These are phyloP conservation scores for Wickerhamiella vanderwaltii DNA, from an alignment of 805 yeast species.

Conservation along the genomic window DNA sequence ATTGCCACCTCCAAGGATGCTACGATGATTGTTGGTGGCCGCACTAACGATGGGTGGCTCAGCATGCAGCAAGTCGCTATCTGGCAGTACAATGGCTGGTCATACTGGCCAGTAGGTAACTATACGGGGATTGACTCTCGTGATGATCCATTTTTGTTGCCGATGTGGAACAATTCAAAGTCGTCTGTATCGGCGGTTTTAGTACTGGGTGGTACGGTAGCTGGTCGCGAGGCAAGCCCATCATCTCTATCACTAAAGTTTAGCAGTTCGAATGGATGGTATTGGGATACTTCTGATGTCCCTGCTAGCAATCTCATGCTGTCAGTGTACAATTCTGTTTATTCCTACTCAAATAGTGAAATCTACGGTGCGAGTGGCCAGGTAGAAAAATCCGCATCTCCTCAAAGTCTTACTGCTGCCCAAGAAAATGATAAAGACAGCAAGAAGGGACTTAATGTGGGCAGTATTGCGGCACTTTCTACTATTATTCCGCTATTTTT, in stretches of 20 bases:
- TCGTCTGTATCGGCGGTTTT: constrained; percentile 28
- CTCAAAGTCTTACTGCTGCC: background rate
- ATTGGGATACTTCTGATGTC: constrained; percentile 25
- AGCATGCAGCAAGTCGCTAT: constrained; percentile 61
- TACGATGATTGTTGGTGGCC: constrained; percentile 48
- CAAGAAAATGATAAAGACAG: background rate
- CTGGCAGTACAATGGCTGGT: constrained; percentile 63
- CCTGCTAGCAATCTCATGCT: constrained; percentile 11
- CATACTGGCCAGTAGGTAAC: constrained; percentile 33
- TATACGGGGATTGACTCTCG: constrained; percentile 40
- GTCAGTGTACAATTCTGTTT: constrained; percentile 16
- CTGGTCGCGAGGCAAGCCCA: constrained; percentile 33
- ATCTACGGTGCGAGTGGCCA: background rate
- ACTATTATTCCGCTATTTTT: constrained; percentile 35
- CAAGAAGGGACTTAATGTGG: constrained; percentile 23
- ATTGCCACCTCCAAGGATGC: constrained; percentile 15
- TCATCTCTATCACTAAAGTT: constrained; percentile 32
- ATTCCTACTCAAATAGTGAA: constrained; percentile 5
- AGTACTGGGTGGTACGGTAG: constrained; percentile 49
- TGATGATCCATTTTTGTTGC: constrained; percentile 40
- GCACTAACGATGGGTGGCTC: constrained; percentile 51
- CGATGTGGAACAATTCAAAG: constrained; percentile 33
- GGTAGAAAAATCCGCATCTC: background rate
- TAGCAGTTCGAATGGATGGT: constrained; percentile 33
- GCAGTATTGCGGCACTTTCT: constrained; percentile 36